Evolutionary conservation across 495 filamentous ascomycete genomes (phyloP).

Genomic region (Talaromyces nanjingensis): DNA sequence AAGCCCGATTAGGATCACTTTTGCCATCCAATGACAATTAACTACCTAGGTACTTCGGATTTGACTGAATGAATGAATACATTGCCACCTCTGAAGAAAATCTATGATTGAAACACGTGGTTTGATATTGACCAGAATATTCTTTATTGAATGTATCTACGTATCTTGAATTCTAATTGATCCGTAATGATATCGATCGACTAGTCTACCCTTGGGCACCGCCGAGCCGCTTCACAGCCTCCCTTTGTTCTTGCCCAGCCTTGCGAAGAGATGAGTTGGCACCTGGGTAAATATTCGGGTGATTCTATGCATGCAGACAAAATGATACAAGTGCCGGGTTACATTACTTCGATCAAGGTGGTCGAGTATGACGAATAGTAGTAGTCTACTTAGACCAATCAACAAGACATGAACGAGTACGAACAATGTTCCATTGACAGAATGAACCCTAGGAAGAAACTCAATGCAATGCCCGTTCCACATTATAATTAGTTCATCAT

Average conservation of each 20-base stretch:
- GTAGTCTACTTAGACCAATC: not conserved
- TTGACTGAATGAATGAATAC: not conserved
- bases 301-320: not conserved
- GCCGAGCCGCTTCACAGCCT: constrained; percentile 3
- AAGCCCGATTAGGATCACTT: not conserved
- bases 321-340: not conserved
- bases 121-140: not conserved
- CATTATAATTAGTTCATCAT: not conserved
- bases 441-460: not conserved
- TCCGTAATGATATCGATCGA: not conserved
- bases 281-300: not conserved
- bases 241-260: not conserved
- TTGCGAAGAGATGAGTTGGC: not conserved
- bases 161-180: not conserved
- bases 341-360: not conserved
- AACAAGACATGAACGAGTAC: not conserved
- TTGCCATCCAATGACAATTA: not conserved
- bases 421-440: not conserved
- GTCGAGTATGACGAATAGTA: not conserved
- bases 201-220: not conserved
- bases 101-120: not conserved
- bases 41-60: no score
- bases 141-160: not conserved
- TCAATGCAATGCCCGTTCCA: not conserved
- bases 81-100: not conserved